A percentile compares a stretch with the other conserved stretches of the same genome.
These are phyloP conservation scores for Penicillium argentinense DNA, from an alignment of 495 filamentous ascomycete species.

Conservation along the genomic window DNA sequence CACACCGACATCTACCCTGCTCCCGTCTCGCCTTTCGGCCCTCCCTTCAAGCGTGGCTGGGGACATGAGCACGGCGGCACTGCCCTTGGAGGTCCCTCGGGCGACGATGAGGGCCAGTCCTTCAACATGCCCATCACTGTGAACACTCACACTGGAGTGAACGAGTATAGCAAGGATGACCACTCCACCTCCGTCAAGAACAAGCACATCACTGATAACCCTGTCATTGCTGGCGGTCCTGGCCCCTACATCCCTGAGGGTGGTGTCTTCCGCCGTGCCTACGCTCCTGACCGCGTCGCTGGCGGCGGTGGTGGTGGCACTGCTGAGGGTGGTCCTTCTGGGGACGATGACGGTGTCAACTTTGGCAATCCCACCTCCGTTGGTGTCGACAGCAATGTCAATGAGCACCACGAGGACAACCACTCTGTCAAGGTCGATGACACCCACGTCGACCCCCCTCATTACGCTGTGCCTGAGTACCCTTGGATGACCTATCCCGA, in stretches of 20 bases:
- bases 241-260: constrained; percentile 8
- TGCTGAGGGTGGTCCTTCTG: constrained; percentile 21
- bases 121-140: constrained; percentile 15
- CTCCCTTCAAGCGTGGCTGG: constrained; percentile 13
- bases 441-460: constrained; percentile 15
- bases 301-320: constrained; percentile 9
- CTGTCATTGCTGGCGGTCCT: constrained; percentile 2
- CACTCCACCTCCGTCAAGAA: constrained; percentile 22
- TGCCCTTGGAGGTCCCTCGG: constrained; percentile 23
- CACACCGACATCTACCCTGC: constrained; percentile 14
- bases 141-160: constrained; percentile 14
- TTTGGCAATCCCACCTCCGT: constrained; percentile 10
- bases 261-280: constrained; percentile 17
- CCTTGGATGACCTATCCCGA: constrained; percentile 11
- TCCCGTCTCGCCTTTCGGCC: constrained; percentile 3
- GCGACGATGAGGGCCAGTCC: constrained; percentile 17
- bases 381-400: constrained; percentile 18
- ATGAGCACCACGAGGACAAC: constrained; percentile 27
- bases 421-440: constrained; percentile 27
- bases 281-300: constrained; percentile 11
- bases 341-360: constrained; percentile 18
- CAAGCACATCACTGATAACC: constrained; percentile 12
- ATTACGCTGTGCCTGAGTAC: constrained; percentile 3
- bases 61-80: constrained; percentile 12
- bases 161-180: constrained; percentile 23